Percentiles rank a stretch among this genome's conserved stretches.
Evolutionary conservation across 2,329 filamentous ascomycete genomes (phyloP).

Genomic region (Alternaria brassicicola): DNA sequence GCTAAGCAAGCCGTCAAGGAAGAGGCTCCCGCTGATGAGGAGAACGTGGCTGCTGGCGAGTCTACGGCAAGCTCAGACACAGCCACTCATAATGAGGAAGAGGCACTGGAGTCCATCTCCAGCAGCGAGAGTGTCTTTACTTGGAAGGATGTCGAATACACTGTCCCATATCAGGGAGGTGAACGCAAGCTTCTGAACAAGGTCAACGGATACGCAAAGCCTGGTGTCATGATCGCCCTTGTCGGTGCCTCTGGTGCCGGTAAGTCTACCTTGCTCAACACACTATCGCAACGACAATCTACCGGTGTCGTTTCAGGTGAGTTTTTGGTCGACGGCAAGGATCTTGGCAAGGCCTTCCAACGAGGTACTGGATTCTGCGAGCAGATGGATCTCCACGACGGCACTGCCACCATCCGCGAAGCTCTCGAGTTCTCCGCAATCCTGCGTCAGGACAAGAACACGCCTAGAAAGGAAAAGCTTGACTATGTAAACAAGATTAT

Average conservation of each 20-base stretch:
- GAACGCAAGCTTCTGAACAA: constrained; percentile 69
- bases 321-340: constrained; percentile 72
- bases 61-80: constrained; percentile 27
- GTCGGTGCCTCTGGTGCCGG: constrained; percentile 83
- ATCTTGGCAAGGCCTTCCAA: constrained; percentile 65
- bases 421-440: constrained; percentile 72
- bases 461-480: constrained; percentile 65
- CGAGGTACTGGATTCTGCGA: constrained; percentile 73
- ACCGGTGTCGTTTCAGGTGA: constrained; percentile 69
- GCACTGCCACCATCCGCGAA: constrained; percentile 70
- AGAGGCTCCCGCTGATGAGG: constrained; percentile 59
- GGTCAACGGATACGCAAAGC: constrained; percentile 78
- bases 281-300: constrained; percentile 73
- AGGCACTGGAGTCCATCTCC: constrained; percentile 45
- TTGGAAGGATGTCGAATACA: constrained; percentile 62
- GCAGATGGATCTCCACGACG: constrained; percentile 74
- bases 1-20: constrained; percentile 61
- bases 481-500: constrained; percentile 71
- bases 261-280: constrained; percentile 83
- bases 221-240: constrained; percentile 78
- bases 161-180: constrained; percentile 70
- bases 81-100: constrained; percentile 35
- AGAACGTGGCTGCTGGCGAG: constrained; percentile 54
- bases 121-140: constrained; percentile 49
- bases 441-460: constrained; percentile 63